Evolutionary conservation across 331 rosid genomes (phyloP).

Genomic region (Spiraea crenata): DNA sequence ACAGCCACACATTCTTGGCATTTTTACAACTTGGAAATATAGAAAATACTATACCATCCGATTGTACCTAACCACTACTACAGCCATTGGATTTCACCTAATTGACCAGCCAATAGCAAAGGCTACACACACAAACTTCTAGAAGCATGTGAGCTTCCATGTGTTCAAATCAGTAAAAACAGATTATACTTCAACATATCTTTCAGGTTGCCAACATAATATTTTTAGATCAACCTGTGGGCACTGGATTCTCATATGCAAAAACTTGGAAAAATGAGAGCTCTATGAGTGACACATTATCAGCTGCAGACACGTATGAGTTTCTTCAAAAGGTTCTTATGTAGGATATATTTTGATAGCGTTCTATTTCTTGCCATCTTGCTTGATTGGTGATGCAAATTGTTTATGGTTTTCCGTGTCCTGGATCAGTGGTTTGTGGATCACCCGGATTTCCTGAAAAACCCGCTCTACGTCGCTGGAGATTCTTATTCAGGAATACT

Average conservation of each 20-base stretch:
- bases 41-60: too few relatives aligned
- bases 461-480: constrained; percentile 20
- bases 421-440: constrained; percentile 27
- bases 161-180: too few relatives aligned
- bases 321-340: constrained; percentile 27
- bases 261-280: constrained; percentile 2
- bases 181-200: too few relatives aligned
- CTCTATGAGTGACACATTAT: constrained; percentile 7
- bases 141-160: too few relatives aligned
- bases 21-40: too few relatives aligned
- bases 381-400: not conserved
- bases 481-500: constrained; percentile 31
- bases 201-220: constrained; percentile 26
- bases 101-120: too few relatives aligned
- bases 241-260: constrained; percentile 39
- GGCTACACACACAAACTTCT: too few relatives aligned
- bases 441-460: constrained; percentile 19
- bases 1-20: too few relatives aligned
- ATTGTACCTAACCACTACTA: too few relatives aligned
- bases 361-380: too few relatives aligned
- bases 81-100: too few relatives aligned
- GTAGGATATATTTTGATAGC: not conserved
- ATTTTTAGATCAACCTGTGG: constrained; percentile 35
- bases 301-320: constrained; percentile 7
- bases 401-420: not conserved